Percentiles rank a stretch among this genome's conserved stretches.
Evolutionary conservation across 805 yeast genomes (phyloP).

Genomic region (Nakazawaea ambrosiae): DNA sequence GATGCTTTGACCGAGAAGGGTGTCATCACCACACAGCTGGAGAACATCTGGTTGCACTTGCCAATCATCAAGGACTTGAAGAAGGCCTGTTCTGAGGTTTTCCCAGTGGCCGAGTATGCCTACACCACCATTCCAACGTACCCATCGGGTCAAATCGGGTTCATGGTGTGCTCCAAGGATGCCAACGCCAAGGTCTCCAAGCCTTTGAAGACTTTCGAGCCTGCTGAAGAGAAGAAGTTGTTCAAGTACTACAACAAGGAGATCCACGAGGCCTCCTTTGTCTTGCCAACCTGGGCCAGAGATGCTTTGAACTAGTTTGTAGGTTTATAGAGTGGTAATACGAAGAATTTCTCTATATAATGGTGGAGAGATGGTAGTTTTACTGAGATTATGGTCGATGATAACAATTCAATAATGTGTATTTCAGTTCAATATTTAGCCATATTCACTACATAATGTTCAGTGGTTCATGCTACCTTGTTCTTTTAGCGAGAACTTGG

Average conservation of each 20-base stretch:
- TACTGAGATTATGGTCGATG: too few species aligned
- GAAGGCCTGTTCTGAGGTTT: slow-evolving; percentile 44
- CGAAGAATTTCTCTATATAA: too few species aligned
- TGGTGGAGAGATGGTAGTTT: slow-evolving; percentile 1
- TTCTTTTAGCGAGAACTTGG: too few species aligned
- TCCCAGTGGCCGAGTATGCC: slow-evolving; percentile 55
- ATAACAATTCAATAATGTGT: too few species aligned
- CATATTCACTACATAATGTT: too few species aligned
- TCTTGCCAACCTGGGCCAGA: slow-evolving; percentile 76
- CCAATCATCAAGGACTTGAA: slow-evolving; percentile 41
- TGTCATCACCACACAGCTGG: slow-evolving; percentile 78
- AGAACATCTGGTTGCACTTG: slow-evolving; percentile 70
- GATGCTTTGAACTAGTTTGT: slow-evolving; percentile 18
- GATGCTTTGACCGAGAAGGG: slow-evolving; percentile 57
- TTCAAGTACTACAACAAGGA: slow-evolving; percentile 60
- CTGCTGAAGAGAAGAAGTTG: slow-evolving; percentile 37
- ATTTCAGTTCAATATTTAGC: too few species aligned
- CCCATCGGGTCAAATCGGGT: slow-evolving; percentile 83
- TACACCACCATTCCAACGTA: slow-evolving; percentile 84
- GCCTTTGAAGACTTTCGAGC: slow-evolving; percentile 43
- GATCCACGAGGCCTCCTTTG: slow-evolving; percentile 68
- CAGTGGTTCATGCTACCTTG: too few species aligned
- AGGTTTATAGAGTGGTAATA: too few species aligned
- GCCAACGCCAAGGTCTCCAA: slow-evolving; percentile 32
- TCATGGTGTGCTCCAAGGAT: slow-evolving; percentile 65